Base-by-base conservation (phyloP, 805 yeast genomes). In the Brettanomyces sp. region DNA sequence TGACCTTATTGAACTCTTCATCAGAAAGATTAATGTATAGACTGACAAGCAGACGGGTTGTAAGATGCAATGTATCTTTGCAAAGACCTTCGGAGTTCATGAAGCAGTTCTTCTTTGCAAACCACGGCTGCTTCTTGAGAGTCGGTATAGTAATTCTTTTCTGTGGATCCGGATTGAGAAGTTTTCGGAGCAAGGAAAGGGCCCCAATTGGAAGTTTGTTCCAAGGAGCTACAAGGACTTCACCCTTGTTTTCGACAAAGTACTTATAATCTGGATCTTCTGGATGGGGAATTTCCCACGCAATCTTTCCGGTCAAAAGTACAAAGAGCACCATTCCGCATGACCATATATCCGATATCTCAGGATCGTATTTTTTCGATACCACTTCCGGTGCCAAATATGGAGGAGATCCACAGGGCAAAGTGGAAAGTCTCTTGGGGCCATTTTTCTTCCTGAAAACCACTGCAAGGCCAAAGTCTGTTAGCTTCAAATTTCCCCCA, bases 341-440 rank as follows among this genome's bases (percentile, higher is more conserved):
- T 0, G 87, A 79, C 90, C 89, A 82, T 14, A 81, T 61, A 60
- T 82, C 89, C 1, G 80, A 68, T 3, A 58, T 52, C 44, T 76
- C 77, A 1, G 87, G 79, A 41, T 74, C 78, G 53, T 84, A 84
- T 9, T 46, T 50, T 3, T 72, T 71, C 3, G 65, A 61, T 3
- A 64, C 64, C 18, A 84, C 73, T 54, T 84, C 93, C 2, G 93
- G 93, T 1, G 93, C 91, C 68, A 82, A 74, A 56, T 84, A 84
- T 5, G 89, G 90, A 1, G 86, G 84, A 1, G 85, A 79, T 0
- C 91, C 85, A 60, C 88, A 76, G 32, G 82, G 72, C 28, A 80
- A 74, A 23, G 63, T 58, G 36, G 79, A 72, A 41, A 69, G 46
- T 47, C 79, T 60, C 42, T 66, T 67, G 4, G 68, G 59, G 2